Evolutionary conservation across 2,329 filamentous ascomycete genomes (phyloP), one percentile per base, ranked within the genome.

Genomic region (Annulohypoxylon truncatum): DNA sequence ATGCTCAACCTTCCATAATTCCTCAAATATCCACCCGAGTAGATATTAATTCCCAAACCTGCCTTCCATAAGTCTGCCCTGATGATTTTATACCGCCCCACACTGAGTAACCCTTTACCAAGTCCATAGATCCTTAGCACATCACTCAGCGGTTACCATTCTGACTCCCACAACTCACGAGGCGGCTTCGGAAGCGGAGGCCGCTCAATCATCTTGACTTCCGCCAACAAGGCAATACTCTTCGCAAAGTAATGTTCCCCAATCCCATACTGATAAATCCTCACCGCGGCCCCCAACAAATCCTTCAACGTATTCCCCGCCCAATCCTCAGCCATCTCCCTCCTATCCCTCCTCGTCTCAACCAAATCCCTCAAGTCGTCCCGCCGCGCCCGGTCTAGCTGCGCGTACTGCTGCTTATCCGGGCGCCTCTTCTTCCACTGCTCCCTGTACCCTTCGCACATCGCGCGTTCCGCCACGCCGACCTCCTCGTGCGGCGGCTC

Each of bases 301-400:
- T 61, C 62, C 33, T 61, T 64, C 35, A 66, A 13, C 13, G 57
- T 52, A 46, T 66, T 61, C 9, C 62, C 62, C 8, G 44, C 52
- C 58, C 63, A 62, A 24, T 48, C 44, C 22, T 29, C 44, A 12
- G 13, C 24, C 4, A 4, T n/a, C 44, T 48, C 44, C 4, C 44
- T 26, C 24, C 44, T 28, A 2, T n/a, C 24, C 24, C 44, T 48
- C n/a, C 44, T 12, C 24, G 4, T 15, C 8, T 28, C 24, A n/a
- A 48, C 15, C 24, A 48, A n/a, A 4, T 3, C 13, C 44, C 4
- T n/a, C 24, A 48, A 10, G 9, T 28, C 44, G 4, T 24, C 12
- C 12, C 20, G 42, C 5, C 24, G 42, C 22, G 44, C 44, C 5
- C 13, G 13, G 13, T 28, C 24, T 4, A 48, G 18, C 22, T 2